Evolutionary conservation across 352 stramenopile genomes (phyloP).

Genomic region (Globisporangium irregulare): DNA sequence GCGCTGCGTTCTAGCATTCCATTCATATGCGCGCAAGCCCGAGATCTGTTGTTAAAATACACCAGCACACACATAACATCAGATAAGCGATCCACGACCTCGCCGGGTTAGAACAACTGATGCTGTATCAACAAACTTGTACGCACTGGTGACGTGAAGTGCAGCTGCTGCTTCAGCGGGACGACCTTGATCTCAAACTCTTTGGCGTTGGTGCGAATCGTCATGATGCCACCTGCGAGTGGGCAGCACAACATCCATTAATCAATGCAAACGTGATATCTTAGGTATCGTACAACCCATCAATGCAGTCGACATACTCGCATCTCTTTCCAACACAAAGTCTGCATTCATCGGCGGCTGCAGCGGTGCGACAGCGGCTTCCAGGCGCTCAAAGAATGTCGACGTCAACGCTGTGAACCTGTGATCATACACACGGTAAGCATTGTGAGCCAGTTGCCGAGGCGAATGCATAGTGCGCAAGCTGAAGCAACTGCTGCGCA

Average conservation of each 20-base stretch:
- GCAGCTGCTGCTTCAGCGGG: constrained; percentile 61
- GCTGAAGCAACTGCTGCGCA: constrained; percentile 10
- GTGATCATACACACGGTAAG: neutral
- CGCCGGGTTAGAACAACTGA: neutral
- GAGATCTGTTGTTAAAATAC: constrained; percentile 44
- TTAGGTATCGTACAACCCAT: neutral
- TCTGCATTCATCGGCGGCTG: constrained; percentile 57
- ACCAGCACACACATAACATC: neutral
- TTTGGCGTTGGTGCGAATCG: constrained; percentile 45
- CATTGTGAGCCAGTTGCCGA: neutral
- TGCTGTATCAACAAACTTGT: neutral
- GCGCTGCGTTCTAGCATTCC: constrained; percentile 61
- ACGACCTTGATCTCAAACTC: constrained; percentile 66
- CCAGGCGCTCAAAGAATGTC: constrained; percentile 65
- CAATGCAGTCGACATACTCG: constrained; percentile 19
- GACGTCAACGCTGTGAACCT: constrained; percentile 54
- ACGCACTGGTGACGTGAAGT: constrained; percentile 59
- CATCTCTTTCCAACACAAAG: constrained; percentile 48
- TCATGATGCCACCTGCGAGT: constrained; percentile 33
- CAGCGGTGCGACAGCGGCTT: constrained; percentile 54
- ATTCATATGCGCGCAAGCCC: constrained; percentile 66
- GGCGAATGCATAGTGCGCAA: neutral
- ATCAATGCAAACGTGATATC: neutral
- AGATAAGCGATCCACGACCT: neutral
- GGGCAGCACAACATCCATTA: neutral